phyloP scores from a whole-genome alignment of 179 eudicot genomes.

The Vitellaria paradoxa region DNA sequence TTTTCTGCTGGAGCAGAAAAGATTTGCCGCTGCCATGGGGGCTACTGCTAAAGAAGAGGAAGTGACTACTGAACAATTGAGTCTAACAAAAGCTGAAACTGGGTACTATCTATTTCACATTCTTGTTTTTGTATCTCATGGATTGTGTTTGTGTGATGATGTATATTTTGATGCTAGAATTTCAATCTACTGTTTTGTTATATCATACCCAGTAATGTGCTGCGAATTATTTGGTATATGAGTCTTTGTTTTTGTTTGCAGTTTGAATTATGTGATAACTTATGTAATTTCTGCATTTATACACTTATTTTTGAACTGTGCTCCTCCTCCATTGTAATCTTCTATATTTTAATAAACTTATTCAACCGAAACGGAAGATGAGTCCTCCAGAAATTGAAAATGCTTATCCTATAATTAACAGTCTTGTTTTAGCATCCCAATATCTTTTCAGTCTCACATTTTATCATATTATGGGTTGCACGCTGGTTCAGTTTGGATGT shows the following conservation, averaged over 20 bases:
- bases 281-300: background rate
- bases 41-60: constrained; percentile 17
- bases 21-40: constrained; percentile 13
- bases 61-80: constrained; percentile 5
- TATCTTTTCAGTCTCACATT: background rate
- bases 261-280: background rate
- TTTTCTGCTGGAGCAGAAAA: constrained; percentile 60
- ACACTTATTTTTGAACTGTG: background rate
- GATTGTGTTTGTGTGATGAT: too few relatives aligned
- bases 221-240: background rate
- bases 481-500: background rate
- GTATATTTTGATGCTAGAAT: background rate
- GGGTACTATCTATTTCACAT: constrained; percentile 10
- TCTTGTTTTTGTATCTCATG: background rate
- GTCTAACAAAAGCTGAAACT: background rate
- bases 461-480: background rate
- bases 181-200: background rate
- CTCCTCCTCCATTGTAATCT: background rate
- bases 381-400: background rate
- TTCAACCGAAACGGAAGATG: background rate
- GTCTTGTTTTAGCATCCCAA: background rate
- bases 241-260: background rate
- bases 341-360: background rate
- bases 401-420: background rate
- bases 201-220: background rate